phyloP scores from a whole-genome alignment of 2,329 filamentous ascomycete genomes.

The Colletotrichum orbiculare region DNA sequence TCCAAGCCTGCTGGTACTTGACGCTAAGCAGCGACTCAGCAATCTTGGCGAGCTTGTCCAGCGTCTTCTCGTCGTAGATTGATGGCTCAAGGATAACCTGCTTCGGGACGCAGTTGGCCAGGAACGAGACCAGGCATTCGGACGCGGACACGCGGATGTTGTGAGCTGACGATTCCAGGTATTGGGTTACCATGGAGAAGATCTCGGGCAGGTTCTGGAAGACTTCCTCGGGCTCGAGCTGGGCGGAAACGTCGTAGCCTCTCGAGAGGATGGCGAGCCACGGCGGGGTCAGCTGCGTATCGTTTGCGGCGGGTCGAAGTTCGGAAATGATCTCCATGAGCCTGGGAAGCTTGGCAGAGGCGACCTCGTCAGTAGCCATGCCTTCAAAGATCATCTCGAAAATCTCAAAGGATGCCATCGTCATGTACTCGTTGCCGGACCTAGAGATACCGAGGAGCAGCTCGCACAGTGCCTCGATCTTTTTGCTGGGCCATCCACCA shows the following conservation, averaged over 20 bases:
- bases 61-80: slow-evolving; percentile 88
- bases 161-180: slow-evolving; percentile 86
- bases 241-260: slow-evolving; percentile 92
- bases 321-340: slow-evolving; percentile 93
- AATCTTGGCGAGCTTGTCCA: slow-evolving; percentile 82
- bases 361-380: slow-evolving; percentile 83
- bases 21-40: slow-evolving; percentile 83
- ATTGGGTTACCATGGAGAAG: slow-evolving; percentile 82
- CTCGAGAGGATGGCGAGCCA: slow-evolving; percentile 97
- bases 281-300: slow-evolving; percentile 92
- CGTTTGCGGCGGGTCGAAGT: slow-evolving; percentile 89
- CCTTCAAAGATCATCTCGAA: slow-evolving; percentile 97
- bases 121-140: slow-evolving; percentile 92
- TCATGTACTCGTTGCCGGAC: slow-evolving; percentile 94
- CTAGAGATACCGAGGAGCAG: slow-evolving; percentile 88
- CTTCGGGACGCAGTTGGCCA: slow-evolving; percentile 88
- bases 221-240: slow-evolving; percentile 88
- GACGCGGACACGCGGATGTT: slow-evolving; percentile 96
- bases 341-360: slow-evolving; percentile 88
- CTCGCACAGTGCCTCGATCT: slow-evolving; percentile 93
- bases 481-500: slow-evolving; percentile 95
- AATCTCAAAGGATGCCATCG: slow-evolving; percentile 95
- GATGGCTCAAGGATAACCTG: slow-evolving; percentile 88
- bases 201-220: slow-evolving; percentile 90
- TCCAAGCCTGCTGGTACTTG: slow-evolving; percentile 94